phyloP scores from a whole-genome alignment of 2,329 filamentous ascomycete genomes.

The Arthrobotrys sphaeroides region DNA sequence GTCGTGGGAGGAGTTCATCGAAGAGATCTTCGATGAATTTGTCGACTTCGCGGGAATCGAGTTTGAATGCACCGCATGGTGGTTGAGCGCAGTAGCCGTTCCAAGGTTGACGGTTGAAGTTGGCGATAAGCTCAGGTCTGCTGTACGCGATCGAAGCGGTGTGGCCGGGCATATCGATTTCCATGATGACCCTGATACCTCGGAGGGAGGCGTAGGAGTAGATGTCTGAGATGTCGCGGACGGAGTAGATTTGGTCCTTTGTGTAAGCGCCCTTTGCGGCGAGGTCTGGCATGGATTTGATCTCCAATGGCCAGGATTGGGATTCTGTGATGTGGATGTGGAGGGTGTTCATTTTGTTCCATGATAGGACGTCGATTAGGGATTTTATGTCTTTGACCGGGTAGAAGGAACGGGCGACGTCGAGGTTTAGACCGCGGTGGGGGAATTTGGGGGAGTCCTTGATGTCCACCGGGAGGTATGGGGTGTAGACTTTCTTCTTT shows the following conservation, averaged over 20 bases:
- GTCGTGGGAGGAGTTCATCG: constrained; percentile 77
- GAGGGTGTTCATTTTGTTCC: constrained; percentile 83
- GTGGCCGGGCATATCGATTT: constrained; percentile 84
- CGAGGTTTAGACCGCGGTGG: constrained; percentile 82
- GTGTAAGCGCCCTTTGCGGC: constrained; percentile 78
- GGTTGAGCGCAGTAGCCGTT: constrained; percentile 39
- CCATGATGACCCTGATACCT: constrained; percentile 76
- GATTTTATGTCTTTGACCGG: constrained; percentile 73
- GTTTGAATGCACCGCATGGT: constrained; percentile 75
- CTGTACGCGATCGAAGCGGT: constrained; percentile 73
- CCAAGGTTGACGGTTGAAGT: constrained; percentile 39
- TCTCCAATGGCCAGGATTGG: constrained; percentile 85
- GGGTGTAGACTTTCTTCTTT: constrained; percentile 69
- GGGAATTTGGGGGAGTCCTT: constrained; percentile 77
- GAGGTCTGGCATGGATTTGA: constrained; percentile 77
- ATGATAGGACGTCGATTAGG: constrained; percentile 78
- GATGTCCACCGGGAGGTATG: constrained; percentile 75
- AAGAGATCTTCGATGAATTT: constrained; percentile 77
- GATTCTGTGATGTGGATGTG: constrained; percentile 84
- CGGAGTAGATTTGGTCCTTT: constrained; percentile 73
- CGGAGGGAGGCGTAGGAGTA: constrained; percentile 75
- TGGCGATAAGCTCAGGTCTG: constrained; percentile 71
- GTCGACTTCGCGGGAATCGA: constrained; percentile 75
- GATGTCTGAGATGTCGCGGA: constrained; percentile 71
- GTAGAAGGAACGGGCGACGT: constrained; percentile 78